These are phyloP conservation scores for Rhizopogon roseolus DNA, from an alignment of 768 basidiomycete genomes.

Conservation along the genomic window DNA sequence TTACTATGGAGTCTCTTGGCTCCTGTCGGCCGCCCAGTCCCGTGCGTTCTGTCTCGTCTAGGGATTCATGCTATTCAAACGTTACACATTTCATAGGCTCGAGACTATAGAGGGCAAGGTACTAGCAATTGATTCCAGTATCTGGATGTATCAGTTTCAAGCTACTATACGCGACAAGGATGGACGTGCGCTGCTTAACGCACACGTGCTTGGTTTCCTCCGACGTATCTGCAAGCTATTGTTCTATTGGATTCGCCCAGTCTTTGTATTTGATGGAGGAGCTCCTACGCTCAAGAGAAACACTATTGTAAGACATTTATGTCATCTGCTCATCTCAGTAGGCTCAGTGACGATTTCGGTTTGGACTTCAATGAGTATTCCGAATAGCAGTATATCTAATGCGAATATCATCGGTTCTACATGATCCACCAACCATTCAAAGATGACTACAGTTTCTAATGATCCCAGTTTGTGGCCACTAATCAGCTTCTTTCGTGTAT, in stretches of 20 bases:
- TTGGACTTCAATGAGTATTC: too few species aligned
- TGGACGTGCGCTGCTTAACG: slow-evolving; percentile 84
- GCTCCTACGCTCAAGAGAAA: slow-evolving; percentile 85
- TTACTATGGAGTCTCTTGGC: slow-evolving; percentile 81
- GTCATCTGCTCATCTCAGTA: not conserved
- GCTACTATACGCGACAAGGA: slow-evolving; percentile 99
- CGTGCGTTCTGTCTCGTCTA: slow-evolving; percentile 45
- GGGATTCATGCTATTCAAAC: slow-evolving; percentile 4
- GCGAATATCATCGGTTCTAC: too few species aligned
- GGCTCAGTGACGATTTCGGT: too few species aligned
- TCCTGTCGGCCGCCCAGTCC: slow-evolving; percentile 92
- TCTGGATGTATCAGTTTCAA: slow-evolving; percentile 99
- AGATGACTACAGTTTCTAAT: too few species aligned
- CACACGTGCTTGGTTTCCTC: slow-evolving; percentile 88
- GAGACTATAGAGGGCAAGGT: slow-evolving; percentile 94
- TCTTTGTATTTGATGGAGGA: slow-evolving; percentile 98
- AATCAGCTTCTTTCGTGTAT: too few species aligned
- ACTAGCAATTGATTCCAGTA: slow-evolving; percentile 97
- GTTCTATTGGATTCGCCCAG: slow-evolving; percentile 96
- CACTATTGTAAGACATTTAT: slow-evolving; percentile 64
- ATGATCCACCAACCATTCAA: too few species aligned
- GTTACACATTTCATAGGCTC: slow-evolving; percentile 45
- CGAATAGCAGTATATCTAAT: too few species aligned
- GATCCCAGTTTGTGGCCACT: too few species aligned
- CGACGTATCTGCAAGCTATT: slow-evolving; percentile 90